Evolutionary conservation across 2,329 filamentous ascomycete species (phyloP).

Genomic region (Verticillium isaacii): DNA sequence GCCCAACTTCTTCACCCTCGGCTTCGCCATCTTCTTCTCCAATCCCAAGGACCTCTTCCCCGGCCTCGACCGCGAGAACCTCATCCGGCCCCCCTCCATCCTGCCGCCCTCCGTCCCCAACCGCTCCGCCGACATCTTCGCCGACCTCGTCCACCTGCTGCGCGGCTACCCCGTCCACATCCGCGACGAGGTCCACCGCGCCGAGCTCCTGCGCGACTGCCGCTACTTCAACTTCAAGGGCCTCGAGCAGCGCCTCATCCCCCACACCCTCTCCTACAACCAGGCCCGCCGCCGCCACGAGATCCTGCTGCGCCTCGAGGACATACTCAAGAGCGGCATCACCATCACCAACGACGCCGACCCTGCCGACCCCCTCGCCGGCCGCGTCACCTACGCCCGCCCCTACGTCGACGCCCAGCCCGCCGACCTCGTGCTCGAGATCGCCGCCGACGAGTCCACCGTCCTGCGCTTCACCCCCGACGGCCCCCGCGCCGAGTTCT

Average conservation of each 20-base stretch:
- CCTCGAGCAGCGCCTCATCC: conserved; percentile 80
- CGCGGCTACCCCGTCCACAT: conserved; percentile 81
- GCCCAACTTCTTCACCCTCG: conserved; percentile 94
- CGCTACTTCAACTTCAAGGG: conserved; percentile 92
- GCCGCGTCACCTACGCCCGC: conserved; percentile 73
- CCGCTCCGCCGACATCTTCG: conserved; percentile 77
- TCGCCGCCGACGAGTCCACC: conserved; percentile 65
- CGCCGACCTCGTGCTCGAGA: conserved; percentile 75
- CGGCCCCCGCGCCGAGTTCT: conserved; percentile 61
- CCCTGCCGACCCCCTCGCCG: conserved; percentile 23
- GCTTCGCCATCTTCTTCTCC: conserved; percentile 84
- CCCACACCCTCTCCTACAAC: conserved; percentile 73
- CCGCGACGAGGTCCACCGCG: conserved; percentile 69
- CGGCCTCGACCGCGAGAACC: conserved; percentile 69
- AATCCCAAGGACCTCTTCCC: conserved; percentile 78
- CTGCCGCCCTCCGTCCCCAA: conserved; percentile 76
- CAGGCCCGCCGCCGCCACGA: conserved; percentile 63
- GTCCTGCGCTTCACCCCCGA: conserved; percentile 42
- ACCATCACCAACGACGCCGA: conserved; percentile 49
- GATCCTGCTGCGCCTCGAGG: conserved; percentile 75
- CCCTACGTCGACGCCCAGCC: conserved; percentile 77
- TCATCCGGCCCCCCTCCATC: conserved; percentile 84
- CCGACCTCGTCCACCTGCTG: conserved; percentile 74
- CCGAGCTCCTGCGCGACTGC: conserved; percentile 75
- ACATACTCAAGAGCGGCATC: conserved; percentile 84